These are phyloP conservation scores for Vanrija pseudolonga DNA, from an alignment of 1,284 basidiomycete species.

Conservation along the genomic window DNA sequence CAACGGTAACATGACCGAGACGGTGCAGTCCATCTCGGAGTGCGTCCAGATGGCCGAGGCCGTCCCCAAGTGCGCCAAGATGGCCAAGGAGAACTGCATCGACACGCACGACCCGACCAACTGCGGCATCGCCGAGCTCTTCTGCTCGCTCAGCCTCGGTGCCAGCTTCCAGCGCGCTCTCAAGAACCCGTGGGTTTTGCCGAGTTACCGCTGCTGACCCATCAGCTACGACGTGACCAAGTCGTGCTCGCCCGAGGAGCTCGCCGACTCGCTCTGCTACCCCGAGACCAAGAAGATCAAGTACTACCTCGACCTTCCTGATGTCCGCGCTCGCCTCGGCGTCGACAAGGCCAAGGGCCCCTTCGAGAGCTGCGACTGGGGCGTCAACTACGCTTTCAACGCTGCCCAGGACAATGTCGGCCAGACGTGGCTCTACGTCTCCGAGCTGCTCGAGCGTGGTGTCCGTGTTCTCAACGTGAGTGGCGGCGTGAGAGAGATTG, in stretches of 20 bases:
- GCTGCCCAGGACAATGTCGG: slow-evolving; percentile 32
- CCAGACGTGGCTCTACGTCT: slow-evolving; percentile 57
- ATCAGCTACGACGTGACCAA: slow-evolving; percentile 61
- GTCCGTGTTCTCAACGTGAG: slow-evolving; percentile 61
- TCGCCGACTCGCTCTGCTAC: slow-evolving; percentile 49
- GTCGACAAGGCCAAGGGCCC: slow-evolving; percentile 56
- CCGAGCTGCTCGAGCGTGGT: slow-evolving; percentile 68
- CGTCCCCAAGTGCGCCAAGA: slow-evolving; percentile 42
- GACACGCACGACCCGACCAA: slow-evolving; percentile 56
- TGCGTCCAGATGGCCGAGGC: slow-evolving; percentile 46
- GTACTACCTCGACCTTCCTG: slow-evolving; percentile 58
- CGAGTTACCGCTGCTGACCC: background rate
- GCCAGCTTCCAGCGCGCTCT: slow-evolving; percentile 34
- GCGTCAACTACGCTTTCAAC: slow-evolving; percentile 47
- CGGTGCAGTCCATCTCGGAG: slow-evolving; percentile 35
- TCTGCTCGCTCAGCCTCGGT: slow-evolving; percentile 55
- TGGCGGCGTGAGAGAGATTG: background rate
- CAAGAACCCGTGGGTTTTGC: slow-evolving; percentile 35
- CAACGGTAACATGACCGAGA: slow-evolving; percentile 36
- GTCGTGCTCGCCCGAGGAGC: slow-evolving; percentile 54
- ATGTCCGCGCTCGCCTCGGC: slow-evolving; percentile 58
- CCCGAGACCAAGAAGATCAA: slow-evolving; percentile 47
- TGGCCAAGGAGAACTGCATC: slow-evolving; percentile 33
- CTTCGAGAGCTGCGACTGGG: slow-evolving; percentile 55
- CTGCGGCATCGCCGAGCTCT: slow-evolving; percentile 57